phyloP scores from a whole-genome alignment of 371 early-diverging fungal species.

The Dinochytrium kinnereticum region DNA sequence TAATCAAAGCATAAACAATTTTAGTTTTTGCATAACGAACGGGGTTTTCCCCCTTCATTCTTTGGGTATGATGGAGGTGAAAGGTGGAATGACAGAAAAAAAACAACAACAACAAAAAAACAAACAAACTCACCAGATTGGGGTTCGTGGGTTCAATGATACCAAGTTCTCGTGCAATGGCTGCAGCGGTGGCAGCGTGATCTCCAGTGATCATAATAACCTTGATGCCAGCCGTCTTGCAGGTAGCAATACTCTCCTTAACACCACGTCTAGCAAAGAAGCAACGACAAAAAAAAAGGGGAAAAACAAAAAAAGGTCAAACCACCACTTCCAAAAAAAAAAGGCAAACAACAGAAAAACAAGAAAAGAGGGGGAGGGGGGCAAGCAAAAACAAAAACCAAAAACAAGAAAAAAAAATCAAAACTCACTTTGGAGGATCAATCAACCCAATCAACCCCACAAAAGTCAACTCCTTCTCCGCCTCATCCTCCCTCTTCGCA shows the following conservation, averaged over 20 bases:
- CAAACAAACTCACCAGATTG: conserved; percentile 17
- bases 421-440: conserved; percentile 79
- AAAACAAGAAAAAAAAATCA: neutral
- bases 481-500: conserved; percentile 54
- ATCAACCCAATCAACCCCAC: conserved; percentile 92
- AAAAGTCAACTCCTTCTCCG: conserved; percentile 80
- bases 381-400: neutral
- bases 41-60: too few species aligned
- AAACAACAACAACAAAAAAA: too few species aligned
- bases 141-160: conserved; percentile 63
- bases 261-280: conserved; percentile 65
- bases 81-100: too few species aligned
- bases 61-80: too few species aligned
- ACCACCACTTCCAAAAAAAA: neutral
- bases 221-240: conserved; percentile 88
- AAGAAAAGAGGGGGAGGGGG: too few species aligned
- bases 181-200: conserved; percentile 89
- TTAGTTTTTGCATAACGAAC: conserved; percentile 7
- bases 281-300: conserved; percentile 1
- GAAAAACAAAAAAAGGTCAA: neutral
- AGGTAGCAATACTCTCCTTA: conserved; percentile 68
- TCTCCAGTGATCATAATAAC: conserved; percentile 97
- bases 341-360: neutral
- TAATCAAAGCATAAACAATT: conserved; percentile 28
- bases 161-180: conserved; percentile 90